These are phyloP conservation scores for Colletotrichum sojae DNA, from an alignment of 2,329 filamentous ascomycete genomes.

Conservation along the genomic window DNA sequence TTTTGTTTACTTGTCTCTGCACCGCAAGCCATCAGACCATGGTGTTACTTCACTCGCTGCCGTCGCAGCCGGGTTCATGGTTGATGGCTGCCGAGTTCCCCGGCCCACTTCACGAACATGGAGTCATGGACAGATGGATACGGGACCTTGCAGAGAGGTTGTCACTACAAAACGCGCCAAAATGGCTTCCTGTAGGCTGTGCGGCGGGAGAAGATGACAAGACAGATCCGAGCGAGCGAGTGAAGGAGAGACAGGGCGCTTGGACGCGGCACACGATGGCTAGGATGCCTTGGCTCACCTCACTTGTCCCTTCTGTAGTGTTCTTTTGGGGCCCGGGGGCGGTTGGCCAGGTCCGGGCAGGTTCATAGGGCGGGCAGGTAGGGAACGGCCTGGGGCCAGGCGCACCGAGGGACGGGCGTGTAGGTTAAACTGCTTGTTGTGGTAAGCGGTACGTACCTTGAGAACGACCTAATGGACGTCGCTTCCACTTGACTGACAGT, in stretches of 20 bases:
- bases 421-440: neutral
- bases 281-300: neutral
- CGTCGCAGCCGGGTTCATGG: slow-evolving; percentile 7
- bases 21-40: neutral
- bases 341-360: slow-evolving; percentile 14
- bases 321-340: slow-evolving; percentile 7
- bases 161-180: slow-evolving; percentile 12
- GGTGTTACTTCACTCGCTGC: neutral
- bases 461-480: too few species aligned
- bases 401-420: slow-evolving; percentile 1
- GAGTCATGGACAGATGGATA: slow-evolving; percentile 8
- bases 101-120: slow-evolving; percentile 8
- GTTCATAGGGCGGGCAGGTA: neutral
- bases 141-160: slow-evolving; percentile 30
- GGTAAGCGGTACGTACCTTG: neutral
- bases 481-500: neutral
- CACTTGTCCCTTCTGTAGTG: neutral
- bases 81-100: neutral
- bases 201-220: neutral
- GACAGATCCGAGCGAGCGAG: slow-evolving; percentile 29
- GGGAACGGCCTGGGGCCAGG: neutral
- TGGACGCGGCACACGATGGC: slow-evolving; percentile 21
- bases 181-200: neutral
- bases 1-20: neutral
- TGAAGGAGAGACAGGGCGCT: slow-evolving; percentile 20